Conservation (phyloP, 345 rosid species). For the Gossypium australe region DNA sequence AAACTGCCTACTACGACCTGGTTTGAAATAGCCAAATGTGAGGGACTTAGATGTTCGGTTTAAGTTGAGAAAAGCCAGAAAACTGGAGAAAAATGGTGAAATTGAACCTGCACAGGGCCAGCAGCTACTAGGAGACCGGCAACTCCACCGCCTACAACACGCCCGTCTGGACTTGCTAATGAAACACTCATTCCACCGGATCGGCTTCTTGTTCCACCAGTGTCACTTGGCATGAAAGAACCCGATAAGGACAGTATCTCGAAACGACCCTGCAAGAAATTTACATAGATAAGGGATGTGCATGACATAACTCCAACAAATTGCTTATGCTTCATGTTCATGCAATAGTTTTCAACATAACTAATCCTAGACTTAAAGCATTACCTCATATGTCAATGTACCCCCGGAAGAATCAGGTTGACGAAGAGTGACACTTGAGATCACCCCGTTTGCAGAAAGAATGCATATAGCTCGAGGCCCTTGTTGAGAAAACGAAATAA, state of each 20-base stretch:
- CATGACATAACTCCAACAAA: neutral
- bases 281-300: neutral
- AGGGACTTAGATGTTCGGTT: neutral
- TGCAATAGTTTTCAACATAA: neutral
- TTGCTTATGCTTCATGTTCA: neutral
- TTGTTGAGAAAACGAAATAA: slow-evolving; percentile 97
- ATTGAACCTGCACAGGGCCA: slow-evolving; percentile 74
- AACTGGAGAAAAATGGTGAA: neutral
- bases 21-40: slow-evolving; percentile 9
- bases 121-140: slow-evolving; percentile 93
- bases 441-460: slow-evolving; percentile 83
- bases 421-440: slow-evolving; percentile 90
- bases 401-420: slow-evolving; percentile 98
- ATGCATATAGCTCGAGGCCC: slow-evolving; percentile 91
- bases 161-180: slow-evolving; percentile 80
- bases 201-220: slow-evolving; percentile 76
- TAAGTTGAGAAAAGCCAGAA: neutral
- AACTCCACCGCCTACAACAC: slow-evolving; percentile 87
- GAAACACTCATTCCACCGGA: slow-evolving; percentile 68
- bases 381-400: slow-evolving; percentile 93
- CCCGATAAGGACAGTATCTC: slow-evolving; percentile 93
- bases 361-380: neutral
- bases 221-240: slow-evolving; percentile 90
- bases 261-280: slow-evolving; percentile 70
- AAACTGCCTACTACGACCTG: slow-evolving; percentile 84